These are phyloP conservation scores for Periconia macrospinosa DNA, from an alignment of 2,329 filamentous ascomycete species.

Conservation along the genomic window DNA sequence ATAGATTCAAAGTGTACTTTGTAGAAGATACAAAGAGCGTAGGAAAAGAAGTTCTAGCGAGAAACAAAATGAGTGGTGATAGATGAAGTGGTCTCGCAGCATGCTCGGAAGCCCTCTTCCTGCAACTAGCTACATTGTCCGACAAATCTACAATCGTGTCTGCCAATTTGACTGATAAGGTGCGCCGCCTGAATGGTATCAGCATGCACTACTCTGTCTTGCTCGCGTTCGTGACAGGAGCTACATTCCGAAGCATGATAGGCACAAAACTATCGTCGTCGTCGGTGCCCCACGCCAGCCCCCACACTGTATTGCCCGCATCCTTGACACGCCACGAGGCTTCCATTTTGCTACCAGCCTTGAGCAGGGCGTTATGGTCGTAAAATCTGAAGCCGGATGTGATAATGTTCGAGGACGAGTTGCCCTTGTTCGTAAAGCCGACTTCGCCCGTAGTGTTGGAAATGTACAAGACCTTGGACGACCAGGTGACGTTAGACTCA, in stretches of 20 bases:
- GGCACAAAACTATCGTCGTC: conserved; percentile 1
- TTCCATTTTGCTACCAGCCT: neutral
- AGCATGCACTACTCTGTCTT: too few relatives aligned
- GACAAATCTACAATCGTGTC: too few relatives aligned
- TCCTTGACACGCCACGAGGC: conserved; percentile 3
- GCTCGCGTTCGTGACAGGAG: neutral
- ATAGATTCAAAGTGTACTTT: too few relatives aligned
- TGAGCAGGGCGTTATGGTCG: conserved; percentile 1
- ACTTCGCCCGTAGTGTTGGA: conserved; percentile 4
- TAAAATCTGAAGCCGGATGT: conserved; percentile 5
- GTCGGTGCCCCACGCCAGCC: conserved; percentile 1
- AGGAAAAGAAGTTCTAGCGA: too few relatives aligned
- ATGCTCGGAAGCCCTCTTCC: too few relatives aligned
- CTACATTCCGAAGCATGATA: conserved; percentile 2
- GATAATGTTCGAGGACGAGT: conserved; percentile 2
- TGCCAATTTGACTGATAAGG: too few relatives aligned
- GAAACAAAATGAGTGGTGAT: too few relatives aligned
- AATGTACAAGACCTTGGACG: conserved; percentile 1
- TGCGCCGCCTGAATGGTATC: too few relatives aligned
- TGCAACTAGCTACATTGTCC: too few relatives aligned
- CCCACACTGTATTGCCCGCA: neutral
- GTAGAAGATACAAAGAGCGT: too few relatives aligned
- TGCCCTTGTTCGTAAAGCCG: neutral
- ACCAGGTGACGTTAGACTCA: neutral
- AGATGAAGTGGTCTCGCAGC: too few relatives aligned